A percentile compares a stretch with the other conserved stretches of the same genome.
phyloP scores from a whole-genome alignment of 495 filamentous ascomycete species.

The Hypoxylon lienhwacheense region DNA sequence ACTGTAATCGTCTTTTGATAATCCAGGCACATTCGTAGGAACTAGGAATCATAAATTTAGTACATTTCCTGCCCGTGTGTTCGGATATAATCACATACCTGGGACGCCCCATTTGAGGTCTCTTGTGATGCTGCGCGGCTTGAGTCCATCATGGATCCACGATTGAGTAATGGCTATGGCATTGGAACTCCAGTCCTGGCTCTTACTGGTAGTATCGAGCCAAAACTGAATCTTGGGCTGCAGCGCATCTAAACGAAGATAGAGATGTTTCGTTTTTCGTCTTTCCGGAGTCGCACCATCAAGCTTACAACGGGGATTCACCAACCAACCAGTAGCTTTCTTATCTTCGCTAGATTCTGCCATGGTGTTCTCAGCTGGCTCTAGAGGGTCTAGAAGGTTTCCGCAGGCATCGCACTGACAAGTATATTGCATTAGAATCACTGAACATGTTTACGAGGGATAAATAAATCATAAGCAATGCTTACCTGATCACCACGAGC shows the following conservation, averaged over 20 bases:
- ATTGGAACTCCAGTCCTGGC: conserved; percentile 73
- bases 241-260: conserved; percentile 77
- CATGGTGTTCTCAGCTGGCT: conserved; percentile 33
- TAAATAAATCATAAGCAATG: conserved; percentile 47
- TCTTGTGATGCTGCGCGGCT: conserved; percentile 85
- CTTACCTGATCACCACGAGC: conserved; percentile 63
- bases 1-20: conserved; percentile 67
- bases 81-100: conserved; percentile 50
- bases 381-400: conserved; percentile 75
- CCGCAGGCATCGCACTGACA: conserved; percentile 78
- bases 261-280: conserved; percentile 65
- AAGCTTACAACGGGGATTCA: conserved; percentile 73
- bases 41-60: conserved; percentile 29
- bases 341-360: conserved; percentile 27
- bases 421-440: conserved; percentile 39
- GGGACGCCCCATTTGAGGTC: conserved; percentile 87
- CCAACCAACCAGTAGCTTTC: conserved; percentile 39
- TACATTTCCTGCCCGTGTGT: neutral
- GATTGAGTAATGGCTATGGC: conserved; percentile 68
- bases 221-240: conserved; percentile 73
- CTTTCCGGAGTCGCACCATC: conserved; percentile 76
- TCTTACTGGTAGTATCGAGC: conserved; percentile 55
- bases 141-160: conserved; percentile 81
- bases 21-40: conserved; percentile 38
- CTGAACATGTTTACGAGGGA: conserved; percentile 63